These are phyloP conservation scores for Magnusiomyces clavatus DNA, from an alignment of 1,139 yeast genomes.

Conservation along the genomic window DNA sequence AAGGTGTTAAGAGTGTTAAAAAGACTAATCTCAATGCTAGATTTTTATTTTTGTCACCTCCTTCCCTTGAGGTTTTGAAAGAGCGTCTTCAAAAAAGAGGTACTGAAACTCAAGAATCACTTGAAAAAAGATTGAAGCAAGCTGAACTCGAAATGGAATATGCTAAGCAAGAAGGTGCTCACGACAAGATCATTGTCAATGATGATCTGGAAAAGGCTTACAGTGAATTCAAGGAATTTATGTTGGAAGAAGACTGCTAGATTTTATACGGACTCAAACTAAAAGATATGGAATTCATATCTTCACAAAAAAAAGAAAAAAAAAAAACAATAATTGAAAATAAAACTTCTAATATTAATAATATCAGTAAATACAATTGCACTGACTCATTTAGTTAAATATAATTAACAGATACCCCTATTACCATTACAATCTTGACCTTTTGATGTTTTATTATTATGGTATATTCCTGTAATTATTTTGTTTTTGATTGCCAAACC, in stretches of 20 bases:
- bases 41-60: constrained; percentile 85
- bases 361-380: neutral
- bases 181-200: constrained; percentile 80
- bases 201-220: constrained; percentile 90
- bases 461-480: neutral
- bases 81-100: constrained; percentile 80
- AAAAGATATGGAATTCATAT: neutral
- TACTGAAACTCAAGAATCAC: constrained; percentile 81
- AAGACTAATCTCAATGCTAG: constrained; percentile 74
- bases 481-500: neutral
- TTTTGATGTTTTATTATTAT: neutral
- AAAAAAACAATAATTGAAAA: neutral
- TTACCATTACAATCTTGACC: no score
- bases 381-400: no score
- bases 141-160: constrained; percentile 85
- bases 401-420: no score
- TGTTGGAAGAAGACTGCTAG: constrained; percentile 12
- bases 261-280: neutral
- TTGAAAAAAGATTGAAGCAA: constrained; percentile 75
- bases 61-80: constrained; percentile 70
- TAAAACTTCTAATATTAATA: neutral
- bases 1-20: constrained; percentile 92
- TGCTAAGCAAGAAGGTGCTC: constrained; percentile 79
- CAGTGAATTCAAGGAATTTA: constrained; percentile 62
- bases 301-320: neutral